Base-by-base conservation (phyloP, 345 rosid genomes). In the Combretum micranthum region DNA sequence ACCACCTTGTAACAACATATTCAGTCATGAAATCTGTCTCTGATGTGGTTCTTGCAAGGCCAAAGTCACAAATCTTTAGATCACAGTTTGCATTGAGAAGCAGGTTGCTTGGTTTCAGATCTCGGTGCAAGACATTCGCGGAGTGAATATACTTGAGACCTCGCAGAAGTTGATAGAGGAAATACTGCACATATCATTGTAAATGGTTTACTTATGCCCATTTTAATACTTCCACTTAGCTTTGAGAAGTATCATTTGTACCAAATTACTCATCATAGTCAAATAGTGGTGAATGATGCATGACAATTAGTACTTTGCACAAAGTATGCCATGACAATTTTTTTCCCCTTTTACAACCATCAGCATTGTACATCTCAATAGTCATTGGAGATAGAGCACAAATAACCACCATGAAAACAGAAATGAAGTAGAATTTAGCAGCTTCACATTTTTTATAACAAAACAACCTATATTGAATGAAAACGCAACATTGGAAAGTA, bases 11-110 rank as follows among this genome's bases (percentile, higher is more conserved):
- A 37, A 78, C 80, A 47, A 78, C 83, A 64, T 78, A 78, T 67
- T 78, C 80, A 0, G 96, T 90, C 97, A 90, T 90, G 69, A 90
- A 80, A 58, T 87, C 91, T 21, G 91, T 75, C 81, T 90, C 96
- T 4, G 88, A 78, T 20, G 96, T 85, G 52, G 87, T 83, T 70
- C 97, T 79, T 46, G 94, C 96, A 17, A 90, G 91, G 56, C 97
- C 94, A 66, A 87, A 87, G 67, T 90, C 97, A 14, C 96, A 78
- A 56, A 78, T 78, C 68, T 78, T 78, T 44, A 78, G 80, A 67
- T 78, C 83, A 56, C 83, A 78, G 65, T 78, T 75, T 50, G 83
- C 68, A 64, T 75, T 78, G 50, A 78, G 60, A 25, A 78, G 76
- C 60, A 90, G 73, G 77, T 90, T 90, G 77, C 96, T 83, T 1